phyloP scores from a whole-genome alignment of 805 yeast genomes.

The Yarrowia keelungensis region DNA sequence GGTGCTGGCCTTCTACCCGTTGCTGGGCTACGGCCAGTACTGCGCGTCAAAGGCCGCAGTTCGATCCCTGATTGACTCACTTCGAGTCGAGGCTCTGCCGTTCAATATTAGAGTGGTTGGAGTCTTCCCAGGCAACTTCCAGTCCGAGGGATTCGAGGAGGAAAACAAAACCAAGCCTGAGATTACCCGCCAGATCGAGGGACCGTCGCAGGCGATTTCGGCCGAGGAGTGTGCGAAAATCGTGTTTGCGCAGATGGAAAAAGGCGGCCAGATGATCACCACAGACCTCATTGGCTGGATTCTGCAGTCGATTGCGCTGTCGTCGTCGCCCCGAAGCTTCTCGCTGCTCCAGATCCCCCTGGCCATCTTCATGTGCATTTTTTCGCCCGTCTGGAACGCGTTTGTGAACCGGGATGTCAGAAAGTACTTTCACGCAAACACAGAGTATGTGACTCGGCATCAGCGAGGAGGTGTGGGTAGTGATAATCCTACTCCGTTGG shows the following conservation, averaged over 20 bases:
- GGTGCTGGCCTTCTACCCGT: conserved; percentile 80
- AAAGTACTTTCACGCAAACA: conserved; percentile 55
- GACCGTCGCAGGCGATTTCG: conserved; percentile 74
- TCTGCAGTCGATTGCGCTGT: conserved; percentile 68
- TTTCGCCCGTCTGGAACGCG: conserved; percentile 66
- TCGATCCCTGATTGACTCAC: conserved; percentile 71
- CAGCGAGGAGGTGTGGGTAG: conserved; percentile 7
- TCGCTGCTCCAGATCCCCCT: conserved; percentile 60
- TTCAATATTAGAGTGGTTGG: conserved; percentile 73
- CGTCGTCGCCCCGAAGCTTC: conserved; percentile 70
- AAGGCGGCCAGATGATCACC: conserved; percentile 74
- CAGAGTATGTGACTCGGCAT: conserved; percentile 34
- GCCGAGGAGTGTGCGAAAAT: conserved; percentile 70
- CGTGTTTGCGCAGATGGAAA: conserved; percentile 61
- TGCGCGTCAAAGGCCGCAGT: conserved; percentile 89
- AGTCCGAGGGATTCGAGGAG: conserved; percentile 81
- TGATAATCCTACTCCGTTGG: background rate
- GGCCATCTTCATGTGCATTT: conserved; percentile 58
- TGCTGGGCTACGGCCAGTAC: conserved; percentile 90
- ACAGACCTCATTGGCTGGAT: conserved; percentile 91
- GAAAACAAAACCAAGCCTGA: conserved; percentile 87
- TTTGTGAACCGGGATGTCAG: conserved; percentile 61
- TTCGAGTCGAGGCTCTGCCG: conserved; percentile 77
- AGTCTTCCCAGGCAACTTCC: conserved; percentile 88
- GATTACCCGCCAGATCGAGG: conserved; percentile 84